These are phyloP conservation scores for Pseudogymnoascus sp. DNA, from an alignment of 2,329 filamentous ascomycete genomes.

Conservation along the genomic window DNA sequence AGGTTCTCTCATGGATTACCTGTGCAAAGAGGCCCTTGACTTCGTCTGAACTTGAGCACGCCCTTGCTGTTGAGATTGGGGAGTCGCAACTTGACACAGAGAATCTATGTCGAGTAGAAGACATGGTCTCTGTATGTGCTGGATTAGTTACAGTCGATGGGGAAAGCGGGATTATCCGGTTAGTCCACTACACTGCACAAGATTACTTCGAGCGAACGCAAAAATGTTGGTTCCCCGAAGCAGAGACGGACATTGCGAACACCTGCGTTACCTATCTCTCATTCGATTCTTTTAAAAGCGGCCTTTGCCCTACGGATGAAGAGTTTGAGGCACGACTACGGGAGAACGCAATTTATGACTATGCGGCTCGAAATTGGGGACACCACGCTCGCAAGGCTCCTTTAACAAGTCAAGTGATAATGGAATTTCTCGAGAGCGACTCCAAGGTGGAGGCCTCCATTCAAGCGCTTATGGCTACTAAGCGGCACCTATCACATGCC, in stretches of 20 bases:
- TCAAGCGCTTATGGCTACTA: conserved; percentile 17
- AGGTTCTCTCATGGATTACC: conserved; percentile 18
- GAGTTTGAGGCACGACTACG: conserved; percentile 18
- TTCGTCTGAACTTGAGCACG: conserved; percentile 26
- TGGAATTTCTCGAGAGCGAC: conserved; percentile 16
- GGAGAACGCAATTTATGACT: conserved; percentile 23
- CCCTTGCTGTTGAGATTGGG: conserved; percentile 24
- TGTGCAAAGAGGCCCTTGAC: conserved; percentile 22
- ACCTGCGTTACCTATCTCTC: conserved; percentile 23
- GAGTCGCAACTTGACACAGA: conserved; percentile 18
- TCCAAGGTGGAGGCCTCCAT: conserved; percentile 15
- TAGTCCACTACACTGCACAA: conserved; percentile 27
- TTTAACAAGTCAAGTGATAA: conserved; percentile 2
- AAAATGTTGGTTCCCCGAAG: conserved; percentile 8
- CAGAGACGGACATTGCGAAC: conserved; percentile 10
- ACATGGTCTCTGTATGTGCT: conserved; percentile 15
- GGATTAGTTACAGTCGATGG: conserved; percentile 19
- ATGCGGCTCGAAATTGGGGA: conserved; percentile 29
- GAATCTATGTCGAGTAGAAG: conserved; percentile 15
- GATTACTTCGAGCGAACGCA: conserved; percentile 32
- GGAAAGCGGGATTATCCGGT: conserved; percentile 13
- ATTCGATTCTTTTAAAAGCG: conserved; percentile 17
- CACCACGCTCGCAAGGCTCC: conserved; percentile 22
- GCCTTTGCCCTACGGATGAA: conserved; percentile 14
- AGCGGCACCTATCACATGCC: neutral